Evolutionary conservation across 768 basidiomycete species (phyloP).

Genomic region (Podaxis sp.): DNA sequence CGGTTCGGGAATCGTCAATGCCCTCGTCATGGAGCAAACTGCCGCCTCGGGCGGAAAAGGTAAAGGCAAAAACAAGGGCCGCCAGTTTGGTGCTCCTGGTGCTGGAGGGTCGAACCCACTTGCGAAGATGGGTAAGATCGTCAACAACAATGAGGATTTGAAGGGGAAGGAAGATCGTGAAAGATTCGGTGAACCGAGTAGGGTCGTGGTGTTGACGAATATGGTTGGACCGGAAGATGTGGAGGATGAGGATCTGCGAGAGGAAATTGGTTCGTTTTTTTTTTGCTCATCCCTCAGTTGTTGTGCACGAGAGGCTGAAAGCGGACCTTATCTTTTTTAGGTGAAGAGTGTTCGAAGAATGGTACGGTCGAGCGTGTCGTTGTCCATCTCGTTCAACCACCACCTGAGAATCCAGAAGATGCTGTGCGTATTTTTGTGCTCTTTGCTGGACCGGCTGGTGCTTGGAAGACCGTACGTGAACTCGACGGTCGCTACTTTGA

Average conservation of each 20-base stretch:
- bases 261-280: constrained; percentile 74
- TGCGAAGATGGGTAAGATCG: constrained; percentile 78
- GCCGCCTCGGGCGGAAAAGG: constrained; percentile 30
- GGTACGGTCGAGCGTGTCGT: constrained; percentile 91
- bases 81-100: constrained; percentile 32
- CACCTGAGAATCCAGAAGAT: constrained; percentile 67
- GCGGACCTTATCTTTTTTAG: constrained; percentile 34
- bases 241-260: constrained; percentile 80
- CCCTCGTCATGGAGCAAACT: constrained; percentile 76
- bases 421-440: constrained; percentile 89
- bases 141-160: constrained; percentile 87
- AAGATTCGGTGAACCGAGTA: constrained; percentile 85
- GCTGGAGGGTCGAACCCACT: constrained; percentile 37
- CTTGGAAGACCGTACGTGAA: constrained; percentile 94
- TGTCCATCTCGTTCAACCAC: constrained; percentile 74
- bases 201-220: constrained; percentile 87
- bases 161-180: constrained; percentile 75
- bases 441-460: constrained; percentile 89
- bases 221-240: constrained; percentile 85
- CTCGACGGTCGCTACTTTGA: constrained; percentile 93
- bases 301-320: background rate
- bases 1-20: constrained; percentile 85
- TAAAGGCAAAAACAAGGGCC: constrained; percentile 34
- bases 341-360: constrained; percentile 89
- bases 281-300: background rate